Conservation (phyloP, 495 filamentous ascomycete genomes). For the Xylaria intraflava region DNA sequence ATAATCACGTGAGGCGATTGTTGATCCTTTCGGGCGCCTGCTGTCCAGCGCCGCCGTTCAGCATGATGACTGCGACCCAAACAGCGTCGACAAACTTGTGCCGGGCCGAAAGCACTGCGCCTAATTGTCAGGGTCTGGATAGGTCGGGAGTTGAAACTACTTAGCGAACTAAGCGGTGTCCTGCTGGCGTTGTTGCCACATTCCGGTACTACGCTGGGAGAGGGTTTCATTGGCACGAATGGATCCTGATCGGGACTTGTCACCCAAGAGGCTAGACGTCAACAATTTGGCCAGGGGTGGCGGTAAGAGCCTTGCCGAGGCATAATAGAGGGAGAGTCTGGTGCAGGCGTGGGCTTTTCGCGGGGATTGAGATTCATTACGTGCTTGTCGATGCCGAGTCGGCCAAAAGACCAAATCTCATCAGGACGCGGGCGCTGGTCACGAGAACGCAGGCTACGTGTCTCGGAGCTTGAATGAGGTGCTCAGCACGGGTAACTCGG, state of each 20-base stretch:
- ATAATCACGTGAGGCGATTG: background rate
- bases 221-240: slow-evolving; percentile 18
- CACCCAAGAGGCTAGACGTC: too few species aligned
- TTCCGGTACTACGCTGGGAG: slow-evolving; percentile 22
- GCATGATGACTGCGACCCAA: slow-evolving; percentile 7
- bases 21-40: slow-evolving; percentile 14
- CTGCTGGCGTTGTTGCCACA: slow-evolving; percentile 16
- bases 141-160: slow-evolving; percentile 11
- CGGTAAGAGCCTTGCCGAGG: background rate
- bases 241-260: slow-evolving; percentile 5
- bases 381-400: too few species aligned
- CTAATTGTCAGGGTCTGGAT: slow-evolving; percentile 8
- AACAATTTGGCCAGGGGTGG: slow-evolving; percentile 8
- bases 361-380: too few species aligned
- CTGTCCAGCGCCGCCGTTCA: slow-evolving; percentile 6
- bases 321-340: background rate
- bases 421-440: too few species aligned
- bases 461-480: too few species aligned
- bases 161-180: slow-evolving; percentile 20
- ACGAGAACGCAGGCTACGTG: too few species aligned
- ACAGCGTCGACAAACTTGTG: slow-evolving; percentile 8
- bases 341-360: too few species aligned
- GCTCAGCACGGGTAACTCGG: too few species aligned
- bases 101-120: slow-evolving; percentile 22
- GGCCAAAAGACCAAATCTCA: too few species aligned